These are phyloP conservation scores for Trichophyton simii DNA, from an alignment of 2,329 filamentous ascomycete genomes.

Conservation along the genomic window DNA sequence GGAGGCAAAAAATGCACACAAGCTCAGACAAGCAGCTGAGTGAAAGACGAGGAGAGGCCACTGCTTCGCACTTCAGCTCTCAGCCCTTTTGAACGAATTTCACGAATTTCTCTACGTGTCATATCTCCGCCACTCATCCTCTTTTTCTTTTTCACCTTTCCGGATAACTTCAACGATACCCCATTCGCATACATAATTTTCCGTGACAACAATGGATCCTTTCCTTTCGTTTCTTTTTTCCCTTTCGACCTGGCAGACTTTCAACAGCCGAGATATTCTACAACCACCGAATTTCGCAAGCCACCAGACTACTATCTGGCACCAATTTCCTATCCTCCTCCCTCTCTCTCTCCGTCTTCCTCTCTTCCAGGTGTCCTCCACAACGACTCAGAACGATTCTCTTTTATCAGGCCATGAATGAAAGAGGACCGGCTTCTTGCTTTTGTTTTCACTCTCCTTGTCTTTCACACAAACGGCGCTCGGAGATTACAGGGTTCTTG, in stretches of 20 bases:
- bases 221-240: neutral
- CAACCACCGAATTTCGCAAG: neutral
- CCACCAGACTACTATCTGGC: neutral
- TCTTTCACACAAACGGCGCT: neutral
- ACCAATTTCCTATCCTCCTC: neutral
- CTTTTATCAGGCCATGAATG: neutral
- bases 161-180: constrained; percentile 1
- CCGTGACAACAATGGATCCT: neutral
- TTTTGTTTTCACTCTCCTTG: neutral
- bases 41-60: neutral
- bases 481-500: neutral
- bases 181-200: constrained; percentile 1
- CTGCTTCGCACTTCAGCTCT: neutral
- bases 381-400: neutral
- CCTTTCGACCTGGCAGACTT: neutral
- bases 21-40: constrained; percentile 8
- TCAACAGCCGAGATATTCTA: neutral
- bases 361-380: neutral
- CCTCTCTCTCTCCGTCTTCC: neutral
- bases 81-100: neutral
- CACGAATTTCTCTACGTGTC: constrained; percentile 2
- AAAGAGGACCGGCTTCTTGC: neutral
- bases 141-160: neutral
- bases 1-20: constrained; percentile 34
- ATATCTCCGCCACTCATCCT: neutral